Percentiles rank a stretch among this genome's conserved stretches.
Conservation (phyloP, 2,329 filamentous ascomycete genomes). For the Berkeleyomyces rouxiae region DNA sequence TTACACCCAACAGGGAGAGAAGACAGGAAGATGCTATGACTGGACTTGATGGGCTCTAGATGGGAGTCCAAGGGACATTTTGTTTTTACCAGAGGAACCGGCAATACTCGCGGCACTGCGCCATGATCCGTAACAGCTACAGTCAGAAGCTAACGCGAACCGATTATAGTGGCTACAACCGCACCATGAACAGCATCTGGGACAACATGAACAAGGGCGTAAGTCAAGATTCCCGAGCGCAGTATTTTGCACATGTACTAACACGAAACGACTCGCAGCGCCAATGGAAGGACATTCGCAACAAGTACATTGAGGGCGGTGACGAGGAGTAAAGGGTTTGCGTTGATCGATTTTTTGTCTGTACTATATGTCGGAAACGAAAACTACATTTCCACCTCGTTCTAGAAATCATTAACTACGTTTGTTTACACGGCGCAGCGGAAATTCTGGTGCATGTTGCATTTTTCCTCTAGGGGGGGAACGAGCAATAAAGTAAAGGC, state of each 20-base stretch:
- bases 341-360: constrained; percentile 1
- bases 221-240: constrained; percentile 28
- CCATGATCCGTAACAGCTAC: not conserved
- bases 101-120: not conserved
- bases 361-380: constrained; percentile 8
- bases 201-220: constrained; percentile 82
- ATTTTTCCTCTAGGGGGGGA: not conserved
- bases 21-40: not conserved
- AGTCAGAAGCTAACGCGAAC: not conserved
- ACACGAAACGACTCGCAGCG: constrained; percentile 38
- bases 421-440: not conserved
- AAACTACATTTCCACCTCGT: constrained; percentile 6
- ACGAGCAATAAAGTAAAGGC: not conserved
- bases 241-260: not conserved
- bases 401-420: not conserved
- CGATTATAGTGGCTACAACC: constrained; percentile 58
- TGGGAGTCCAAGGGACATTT: too few species aligned
- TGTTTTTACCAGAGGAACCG: too few species aligned
- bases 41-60: too few species aligned
- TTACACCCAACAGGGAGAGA: constrained; percentile 14
- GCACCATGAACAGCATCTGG: constrained; percentile 70
- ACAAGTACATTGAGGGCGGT: constrained; percentile 59
- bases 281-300: constrained; percentile 99
- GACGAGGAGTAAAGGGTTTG: constrained; percentile 37
- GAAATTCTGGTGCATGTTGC: not conserved